Percentiles rank a stretch among this genome's conserved stretches.
Evolutionary conservation across 2,329 filamentous ascomycete genomes (phyloP).

Genomic region (Juglanconis sp.): DNA sequence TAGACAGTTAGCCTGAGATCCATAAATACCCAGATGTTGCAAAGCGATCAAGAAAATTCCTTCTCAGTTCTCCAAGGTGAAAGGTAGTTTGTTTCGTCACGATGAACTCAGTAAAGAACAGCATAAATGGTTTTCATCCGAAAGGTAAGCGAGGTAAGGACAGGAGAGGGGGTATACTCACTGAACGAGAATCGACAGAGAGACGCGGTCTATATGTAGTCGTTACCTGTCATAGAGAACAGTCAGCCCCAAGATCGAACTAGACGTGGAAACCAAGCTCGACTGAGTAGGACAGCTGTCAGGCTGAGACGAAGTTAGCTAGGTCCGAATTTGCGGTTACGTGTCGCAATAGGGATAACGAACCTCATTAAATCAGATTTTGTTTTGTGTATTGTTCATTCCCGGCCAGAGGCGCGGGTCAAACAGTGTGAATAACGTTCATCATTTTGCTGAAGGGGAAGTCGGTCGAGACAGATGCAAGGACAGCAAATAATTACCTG

Average conservation of each 20-base stretch:
- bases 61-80: slow-evolving; percentile 64
- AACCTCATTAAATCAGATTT: slow-evolving; percentile 54
- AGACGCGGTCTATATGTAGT: neutral
- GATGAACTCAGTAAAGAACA: slow-evolving; percentile 50
- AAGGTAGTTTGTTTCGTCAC: slow-evolving; percentile 48
- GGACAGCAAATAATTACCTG: slow-evolving; percentile 21
- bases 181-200: neutral
- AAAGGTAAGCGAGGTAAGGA: slow-evolving; percentile 29
- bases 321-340: neutral
- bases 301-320: slow-evolving; percentile 14
- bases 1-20: slow-evolving; percentile 1
- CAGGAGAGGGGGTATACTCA: slow-evolving; percentile 8
- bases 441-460: slow-evolving; percentile 38
- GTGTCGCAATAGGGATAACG: slow-evolving; percentile 11
- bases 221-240: slow-evolving; percentile 10
- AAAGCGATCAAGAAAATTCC: slow-evolving; percentile 21
- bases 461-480: neutral
- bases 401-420: slow-evolving; percentile 43
- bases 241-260: slow-evolving; percentile 7
- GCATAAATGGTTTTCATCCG: slow-evolving; percentile 50
- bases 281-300: slow-evolving; percentile 15
- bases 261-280: slow-evolving; percentile 1
- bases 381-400: slow-evolving; percentile 52
- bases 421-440: slow-evolving; percentile 62
- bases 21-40: neutral